Percentiles rank a stretch among this genome's conserved stretches.
Conservation (phyloP, 139 green algal species). For the Chlamydomonas eustigma region DNA sequence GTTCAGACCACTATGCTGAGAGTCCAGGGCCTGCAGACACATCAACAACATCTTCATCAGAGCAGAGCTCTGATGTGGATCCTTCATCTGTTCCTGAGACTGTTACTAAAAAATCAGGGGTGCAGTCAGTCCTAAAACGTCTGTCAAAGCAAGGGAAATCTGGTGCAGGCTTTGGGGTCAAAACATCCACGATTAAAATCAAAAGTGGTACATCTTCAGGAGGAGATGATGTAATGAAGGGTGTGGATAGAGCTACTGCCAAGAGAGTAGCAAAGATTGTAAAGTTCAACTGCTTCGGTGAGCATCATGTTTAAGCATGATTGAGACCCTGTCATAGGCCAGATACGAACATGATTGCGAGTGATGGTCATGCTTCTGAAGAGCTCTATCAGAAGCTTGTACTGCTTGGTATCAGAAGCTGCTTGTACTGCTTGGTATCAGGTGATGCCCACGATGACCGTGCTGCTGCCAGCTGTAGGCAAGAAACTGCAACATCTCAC, state of each 20-base stretch:
- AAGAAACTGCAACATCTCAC: slow-evolving; percentile 16
- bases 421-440: slow-evolving; percentile 10
- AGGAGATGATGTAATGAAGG: neutral
- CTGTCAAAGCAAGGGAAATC: too few relatives aligned
- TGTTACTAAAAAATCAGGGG: neutral
- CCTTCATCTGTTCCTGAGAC: neutral
- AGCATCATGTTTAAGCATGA: neutral
- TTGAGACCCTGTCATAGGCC: too few relatives aligned
- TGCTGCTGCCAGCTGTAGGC: slow-evolving; percentile 12
- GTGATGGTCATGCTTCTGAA: too few relatives aligned
- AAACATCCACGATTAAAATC: too few relatives aligned
- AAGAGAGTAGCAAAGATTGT: neutral
- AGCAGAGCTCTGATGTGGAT: neutral
- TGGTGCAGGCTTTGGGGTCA: too few relatives aligned
- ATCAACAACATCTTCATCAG: neutral
- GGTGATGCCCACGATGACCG: slow-evolving; percentile 35
- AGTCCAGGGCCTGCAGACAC: neutral
- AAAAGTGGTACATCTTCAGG: too few relatives aligned
- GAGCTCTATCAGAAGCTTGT: neutral
- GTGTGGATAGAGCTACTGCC: neutral
- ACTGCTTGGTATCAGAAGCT: neutral
- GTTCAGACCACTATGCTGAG: neutral
- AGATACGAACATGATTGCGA: too few relatives aligned
- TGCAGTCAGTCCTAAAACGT: too few relatives aligned
- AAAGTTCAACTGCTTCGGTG: slow-evolving; percentile 37